These are phyloP conservation scores for Gypsophila paniculata DNA, from an alignment of 179 eudicot species.

Conservation along the genomic window DNA sequence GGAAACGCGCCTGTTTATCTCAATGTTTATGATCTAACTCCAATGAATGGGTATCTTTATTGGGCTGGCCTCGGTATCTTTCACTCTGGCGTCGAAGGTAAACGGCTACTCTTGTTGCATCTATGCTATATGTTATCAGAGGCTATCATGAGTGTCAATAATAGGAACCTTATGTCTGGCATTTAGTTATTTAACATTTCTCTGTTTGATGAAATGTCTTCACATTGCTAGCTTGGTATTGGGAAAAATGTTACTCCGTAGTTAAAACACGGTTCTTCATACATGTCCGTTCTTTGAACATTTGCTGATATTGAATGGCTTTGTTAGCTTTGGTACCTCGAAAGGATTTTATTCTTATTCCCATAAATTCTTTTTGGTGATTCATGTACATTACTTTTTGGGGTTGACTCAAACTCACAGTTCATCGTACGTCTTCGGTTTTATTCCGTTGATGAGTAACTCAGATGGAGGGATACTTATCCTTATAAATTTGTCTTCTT, in stretches of 20 bases:
- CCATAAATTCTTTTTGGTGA: not conserved
- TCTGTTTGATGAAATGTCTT: not conserved
- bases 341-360: not conserved
- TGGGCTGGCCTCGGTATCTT: constrained; percentile 97
- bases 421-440: not conserved
- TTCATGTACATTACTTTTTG: not conserved
- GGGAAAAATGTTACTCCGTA: not conserved
- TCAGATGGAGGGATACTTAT: not conserved
- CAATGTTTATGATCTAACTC: constrained; percentile 78
- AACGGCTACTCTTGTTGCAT: constrained; percentile 13
- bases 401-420: not conserved
- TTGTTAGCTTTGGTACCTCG: not conserved
- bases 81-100: constrained; percentile 98
- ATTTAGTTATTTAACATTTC: not conserved
- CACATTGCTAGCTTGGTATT: not conserved
- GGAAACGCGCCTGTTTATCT: constrained; percentile 73
- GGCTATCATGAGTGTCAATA: constrained; percentile 3
- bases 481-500: too few relatives aligned
- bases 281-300: not conserved
- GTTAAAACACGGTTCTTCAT: not conserved
- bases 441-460: not conserved
- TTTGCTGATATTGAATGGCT: not conserved
- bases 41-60: constrained; percentile 77
- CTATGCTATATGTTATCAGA: constrained; percentile 8
- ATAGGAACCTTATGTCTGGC: not conserved